phyloP scores from a whole-genome alignment of 2,329 filamentous ascomycete genomes.

The Cladophialophora bantiana region DNA sequence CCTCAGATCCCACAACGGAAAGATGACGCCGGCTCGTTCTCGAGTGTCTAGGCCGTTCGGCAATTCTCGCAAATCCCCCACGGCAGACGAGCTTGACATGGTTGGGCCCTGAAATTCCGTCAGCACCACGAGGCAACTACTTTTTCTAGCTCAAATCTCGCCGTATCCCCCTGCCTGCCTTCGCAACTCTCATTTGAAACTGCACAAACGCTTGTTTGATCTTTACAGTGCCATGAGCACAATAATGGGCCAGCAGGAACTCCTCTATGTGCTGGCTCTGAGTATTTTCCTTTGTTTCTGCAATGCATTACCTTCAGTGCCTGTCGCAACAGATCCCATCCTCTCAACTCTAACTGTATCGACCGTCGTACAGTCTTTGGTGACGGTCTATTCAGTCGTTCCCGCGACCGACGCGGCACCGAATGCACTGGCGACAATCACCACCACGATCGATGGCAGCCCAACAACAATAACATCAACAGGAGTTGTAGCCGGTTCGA shows the following conservation, averaged over 20 bases:
- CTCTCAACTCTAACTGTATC: constrained; percentile 27
- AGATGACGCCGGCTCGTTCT: constrained; percentile 7
- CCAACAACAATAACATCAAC: constrained; percentile 19
- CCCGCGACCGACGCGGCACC: constrained; percentile 22
- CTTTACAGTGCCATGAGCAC: constrained; percentile 26
- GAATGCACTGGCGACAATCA: constrained; percentile 20
- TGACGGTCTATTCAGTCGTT: constrained; percentile 33
- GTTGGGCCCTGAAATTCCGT: constrained; percentile 1
- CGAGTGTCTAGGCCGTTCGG: not conserved
- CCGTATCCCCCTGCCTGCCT: constrained; percentile 5
- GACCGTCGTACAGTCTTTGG: constrained; percentile 28
- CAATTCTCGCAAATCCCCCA: constrained; percentile 12
- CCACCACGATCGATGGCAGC: constrained; percentile 27
- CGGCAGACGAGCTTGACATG: not conserved
- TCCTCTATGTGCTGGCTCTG: constrained; percentile 20
- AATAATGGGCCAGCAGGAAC: constrained; percentile 17
- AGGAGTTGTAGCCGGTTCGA: constrained; percentile 17
- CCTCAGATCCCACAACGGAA: constrained; percentile 8
- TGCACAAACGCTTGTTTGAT: not conserved
- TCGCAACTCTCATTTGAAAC: constrained; percentile 10
- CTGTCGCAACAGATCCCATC: constrained; percentile 35
- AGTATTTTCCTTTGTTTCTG: constrained; percentile 17
- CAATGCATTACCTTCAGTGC: constrained; percentile 30
- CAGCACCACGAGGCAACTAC: not conserved
- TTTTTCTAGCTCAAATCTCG: constrained; percentile 3